phyloP scores from a whole-genome alignment of 306 rosid genomes.

The Quercus rubra region DNA sequence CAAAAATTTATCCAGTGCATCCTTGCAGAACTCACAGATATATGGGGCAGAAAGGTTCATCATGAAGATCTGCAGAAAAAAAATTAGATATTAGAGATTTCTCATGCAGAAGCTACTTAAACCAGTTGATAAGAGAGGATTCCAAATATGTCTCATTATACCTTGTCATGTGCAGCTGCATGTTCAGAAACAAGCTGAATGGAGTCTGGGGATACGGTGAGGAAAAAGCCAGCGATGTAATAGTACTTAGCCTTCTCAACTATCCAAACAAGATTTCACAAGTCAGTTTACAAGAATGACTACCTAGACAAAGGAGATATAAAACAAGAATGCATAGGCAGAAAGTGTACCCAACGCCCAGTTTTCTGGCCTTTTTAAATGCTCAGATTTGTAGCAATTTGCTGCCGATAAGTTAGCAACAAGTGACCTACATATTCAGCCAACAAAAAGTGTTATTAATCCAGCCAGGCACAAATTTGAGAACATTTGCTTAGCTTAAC shows the following conservation, averaged over 20 bases:
- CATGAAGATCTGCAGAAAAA: constrained; percentile 55
- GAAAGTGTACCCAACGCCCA: constrained; percentile 79
- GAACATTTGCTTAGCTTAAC: neutral
- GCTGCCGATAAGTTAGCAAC: constrained; percentile 95
- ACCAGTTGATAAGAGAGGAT: neutral
- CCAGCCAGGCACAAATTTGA: neutral
- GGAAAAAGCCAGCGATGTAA: constrained; percentile 97
- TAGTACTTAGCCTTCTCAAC: constrained; percentile 74
- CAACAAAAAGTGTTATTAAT: neutral
- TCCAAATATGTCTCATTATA: constrained; percentile 12
- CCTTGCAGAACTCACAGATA: constrained; percentile 91
- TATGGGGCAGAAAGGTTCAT: constrained; percentile 98
- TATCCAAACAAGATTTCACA: neutral
- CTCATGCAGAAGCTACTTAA: neutral
- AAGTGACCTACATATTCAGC: constrained; percentile 61
- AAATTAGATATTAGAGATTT: neutral
- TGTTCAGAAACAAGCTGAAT: constrained; percentile 88
- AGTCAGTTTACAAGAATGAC: neutral
- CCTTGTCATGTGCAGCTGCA: constrained; percentile 87
- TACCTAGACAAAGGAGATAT: neutral
- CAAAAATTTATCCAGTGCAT: constrained; percentile 63
- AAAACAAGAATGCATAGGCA: neutral
- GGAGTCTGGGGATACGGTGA: constrained; percentile 91
- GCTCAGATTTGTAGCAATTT: constrained; percentile 87
- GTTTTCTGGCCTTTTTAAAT: constrained; percentile 77